phyloP scores from a whole-genome alignment of 169 alveolate genomes.

The Plasmodium ovale region DNA sequence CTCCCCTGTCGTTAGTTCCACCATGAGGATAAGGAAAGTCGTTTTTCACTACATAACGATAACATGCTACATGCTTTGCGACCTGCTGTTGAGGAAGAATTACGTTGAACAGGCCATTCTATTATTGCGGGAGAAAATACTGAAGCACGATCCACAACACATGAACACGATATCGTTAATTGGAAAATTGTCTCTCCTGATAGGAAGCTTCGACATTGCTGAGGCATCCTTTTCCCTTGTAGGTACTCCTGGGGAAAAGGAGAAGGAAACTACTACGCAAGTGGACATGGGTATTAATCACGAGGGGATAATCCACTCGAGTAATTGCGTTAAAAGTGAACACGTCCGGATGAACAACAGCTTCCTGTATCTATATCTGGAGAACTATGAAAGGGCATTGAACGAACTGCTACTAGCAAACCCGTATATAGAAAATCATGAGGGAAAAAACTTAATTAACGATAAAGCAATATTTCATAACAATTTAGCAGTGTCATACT shows the following conservation, averaged over 20 bases:
- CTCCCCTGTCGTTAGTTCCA: neutral
- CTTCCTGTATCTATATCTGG: constrained; percentile 30
- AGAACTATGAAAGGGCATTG: constrained; percentile 40
- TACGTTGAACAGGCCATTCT: constrained; percentile 67
- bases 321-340: neutral
- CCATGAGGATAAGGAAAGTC: neutral
- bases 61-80: constrained; percentile 63
- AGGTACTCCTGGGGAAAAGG: neutral
- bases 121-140: constrained; percentile 45
- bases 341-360: constrained; percentile 10
- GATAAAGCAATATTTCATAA: constrained; percentile 41
- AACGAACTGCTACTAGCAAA: constrained; percentile 2
- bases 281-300: no score
- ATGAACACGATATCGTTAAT: constrained; percentile 42
- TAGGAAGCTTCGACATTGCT: constrained; percentile 47
- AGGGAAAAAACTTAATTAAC: neutral
- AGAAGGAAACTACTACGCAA: no score
- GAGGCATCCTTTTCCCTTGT: constrained; percentile 23
- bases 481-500: constrained; percentile 52
- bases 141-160: constrained; percentile 26
- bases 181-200: constrained; percentile 52
- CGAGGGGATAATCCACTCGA: neutral
- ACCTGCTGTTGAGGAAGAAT: constrained; percentile 55
- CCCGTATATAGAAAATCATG: neutral
- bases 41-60: constrained; percentile 30